Evolutionary conservation across 2,329 filamentous ascomycete species (phyloP).

Genomic region (Paecilomyces variotii): DNA sequence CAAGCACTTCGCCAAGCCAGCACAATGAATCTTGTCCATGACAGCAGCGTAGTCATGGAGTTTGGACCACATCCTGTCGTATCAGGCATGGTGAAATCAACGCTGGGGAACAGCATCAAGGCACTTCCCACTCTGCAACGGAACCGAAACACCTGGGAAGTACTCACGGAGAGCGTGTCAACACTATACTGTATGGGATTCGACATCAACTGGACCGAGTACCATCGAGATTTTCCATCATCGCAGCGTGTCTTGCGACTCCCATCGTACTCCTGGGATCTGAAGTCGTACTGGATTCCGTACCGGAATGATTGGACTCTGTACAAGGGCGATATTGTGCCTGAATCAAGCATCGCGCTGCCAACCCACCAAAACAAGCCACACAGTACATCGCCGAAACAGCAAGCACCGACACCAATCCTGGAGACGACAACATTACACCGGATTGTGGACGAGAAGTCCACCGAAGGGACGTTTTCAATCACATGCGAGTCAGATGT

Average conservation of each 20-base stretch:
- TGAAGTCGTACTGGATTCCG: conserved; percentile 8
- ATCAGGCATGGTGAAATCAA: too few species aligned
- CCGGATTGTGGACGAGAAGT: background rate
- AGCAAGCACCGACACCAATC: too few species aligned
- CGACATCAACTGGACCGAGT: conserved; percentile 61
- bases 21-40: too few species aligned
- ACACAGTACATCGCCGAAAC: too few species aligned
- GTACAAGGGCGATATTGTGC: conserved; percentile 1
- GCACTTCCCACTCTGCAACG: conserved; percentile 14
- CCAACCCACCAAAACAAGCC: too few species aligned
- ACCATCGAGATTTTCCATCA: conserved; percentile 47
- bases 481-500: background rate
- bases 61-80: too few species aligned
- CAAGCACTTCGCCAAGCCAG: too few species aligned
- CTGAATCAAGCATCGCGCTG: too few species aligned
- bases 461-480: background rate
- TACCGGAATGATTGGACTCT: conserved; percentile 5
- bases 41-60: too few species aligned
- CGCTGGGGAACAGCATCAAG: too few species aligned
- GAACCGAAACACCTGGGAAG: conserved; percentile 56
- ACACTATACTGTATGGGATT: conserved; percentile 56
- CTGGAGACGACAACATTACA: background rate
- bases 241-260: conserved; percentile 2
- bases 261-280: conserved; percentile 8
- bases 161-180: conserved; percentile 51